A percentile compares a stretch with the other conserved stretches of the same genome.
Conservation (phyloP, 2,329 filamentous ascomycete genomes). For the Aspergillus fumigatus region DNA sequence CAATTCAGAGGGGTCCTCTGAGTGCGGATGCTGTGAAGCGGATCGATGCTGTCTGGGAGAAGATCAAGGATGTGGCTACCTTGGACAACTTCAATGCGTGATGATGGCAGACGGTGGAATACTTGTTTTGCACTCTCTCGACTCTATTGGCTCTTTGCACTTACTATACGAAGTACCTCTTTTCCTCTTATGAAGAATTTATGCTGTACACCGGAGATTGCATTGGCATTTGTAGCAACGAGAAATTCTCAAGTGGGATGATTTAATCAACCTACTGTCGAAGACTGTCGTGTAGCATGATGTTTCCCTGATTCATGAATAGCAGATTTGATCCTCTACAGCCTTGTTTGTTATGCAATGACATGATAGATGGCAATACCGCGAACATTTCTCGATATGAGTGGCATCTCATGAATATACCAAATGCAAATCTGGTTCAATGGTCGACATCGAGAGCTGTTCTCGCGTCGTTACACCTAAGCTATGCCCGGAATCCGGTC, state of each 20-base stretch:
- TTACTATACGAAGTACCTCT: no score
- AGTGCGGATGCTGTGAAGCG: conserved; percentile 13
- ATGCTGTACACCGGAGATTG: no score
- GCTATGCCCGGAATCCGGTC: conserved; percentile 19
- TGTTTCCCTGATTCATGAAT: neutral
- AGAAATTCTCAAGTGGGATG: no score
- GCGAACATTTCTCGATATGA: neutral
- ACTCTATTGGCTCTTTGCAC: no score
- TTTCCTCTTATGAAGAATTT: no score
- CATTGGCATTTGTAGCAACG: no score
- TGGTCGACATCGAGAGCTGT: neutral
- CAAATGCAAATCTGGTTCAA: neutral
- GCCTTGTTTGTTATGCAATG: neutral
- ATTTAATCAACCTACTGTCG: no score
- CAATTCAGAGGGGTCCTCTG: conserved; percentile 45
- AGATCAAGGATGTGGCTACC: conserved; percentile 17
- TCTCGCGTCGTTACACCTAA: neutral
- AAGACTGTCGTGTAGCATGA: no score
- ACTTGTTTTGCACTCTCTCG: no score
- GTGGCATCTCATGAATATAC: no score
- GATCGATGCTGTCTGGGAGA: conserved; percentile 26
- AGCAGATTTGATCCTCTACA: neutral
- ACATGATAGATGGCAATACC: neutral
- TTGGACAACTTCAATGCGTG: neutral
- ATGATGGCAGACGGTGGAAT: no score